Conservation (phyloP, 768 basidiomycete species). For the Lactarius akahatsu region DNA sequence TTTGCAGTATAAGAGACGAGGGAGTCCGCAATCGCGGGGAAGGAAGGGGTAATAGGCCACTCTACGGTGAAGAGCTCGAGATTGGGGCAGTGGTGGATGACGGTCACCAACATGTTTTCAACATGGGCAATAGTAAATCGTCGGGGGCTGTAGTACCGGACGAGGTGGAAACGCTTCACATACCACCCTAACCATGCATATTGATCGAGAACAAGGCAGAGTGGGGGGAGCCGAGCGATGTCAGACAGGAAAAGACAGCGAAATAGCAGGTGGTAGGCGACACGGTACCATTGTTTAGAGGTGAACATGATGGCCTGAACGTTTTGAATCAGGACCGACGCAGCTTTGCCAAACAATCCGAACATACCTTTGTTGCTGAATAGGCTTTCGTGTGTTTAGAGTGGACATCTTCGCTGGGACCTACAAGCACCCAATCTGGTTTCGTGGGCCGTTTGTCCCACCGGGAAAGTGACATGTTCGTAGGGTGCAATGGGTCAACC, state of each 20-base stretch:
- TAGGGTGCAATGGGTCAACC: conserved; percentile 59
- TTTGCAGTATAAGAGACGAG: conserved; percentile 51
- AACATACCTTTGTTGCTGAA: conserved; percentile 61
- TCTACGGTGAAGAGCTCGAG: conserved; percentile 72
- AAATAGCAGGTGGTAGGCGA: conserved; percentile 67
- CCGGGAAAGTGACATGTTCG: conserved; percentile 58
- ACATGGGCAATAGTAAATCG: conserved; percentile 48
- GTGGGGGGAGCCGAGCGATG: conserved; percentile 51
- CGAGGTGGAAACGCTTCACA: conserved; percentile 69
- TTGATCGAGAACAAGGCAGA: conserved; percentile 53
- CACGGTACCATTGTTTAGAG: conserved; percentile 59
- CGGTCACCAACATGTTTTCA: conserved; percentile 53
- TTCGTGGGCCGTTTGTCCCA: conserved; percentile 55
- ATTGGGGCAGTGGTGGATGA: conserved; percentile 67
- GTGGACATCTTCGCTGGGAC: conserved; percentile 58
- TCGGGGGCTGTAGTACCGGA: conserved; percentile 47
- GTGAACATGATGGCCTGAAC: conserved; percentile 64
- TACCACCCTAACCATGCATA: conserved; percentile 64
- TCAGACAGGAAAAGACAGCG: conserved; percentile 67
- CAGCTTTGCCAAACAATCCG: conserved; percentile 3
- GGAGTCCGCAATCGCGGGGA: conserved; percentile 64
- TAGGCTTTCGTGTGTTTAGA: conserved; percentile 60
- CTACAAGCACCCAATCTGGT: conserved; percentile 56
- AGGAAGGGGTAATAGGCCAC: conserved; percentile 57
- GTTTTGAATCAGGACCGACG: conserved; percentile 10